These are phyloP conservation scores for Debaryomyces castellii DNA, from an alignment of 805 yeast genomes.

Conservation along the genomic window DNA sequence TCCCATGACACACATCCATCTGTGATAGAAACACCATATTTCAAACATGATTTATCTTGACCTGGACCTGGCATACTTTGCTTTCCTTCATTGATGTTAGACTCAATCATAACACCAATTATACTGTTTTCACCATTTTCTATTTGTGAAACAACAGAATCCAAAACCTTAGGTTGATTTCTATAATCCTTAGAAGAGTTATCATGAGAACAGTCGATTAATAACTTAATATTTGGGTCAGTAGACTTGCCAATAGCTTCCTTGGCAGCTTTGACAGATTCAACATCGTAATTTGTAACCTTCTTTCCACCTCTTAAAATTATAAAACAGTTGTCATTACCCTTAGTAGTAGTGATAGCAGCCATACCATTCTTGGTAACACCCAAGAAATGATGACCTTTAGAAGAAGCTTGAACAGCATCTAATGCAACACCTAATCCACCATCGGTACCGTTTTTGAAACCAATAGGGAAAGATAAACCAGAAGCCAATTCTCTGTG, in stretches of 20 bases:
- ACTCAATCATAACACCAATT: conserved; percentile 95
- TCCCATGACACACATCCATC: conserved; percentile 97
- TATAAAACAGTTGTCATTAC: conserved; percentile 91
- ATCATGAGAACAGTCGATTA: conserved; percentile 99
- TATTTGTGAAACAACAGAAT: conserved; percentile 78
- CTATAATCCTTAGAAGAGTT: conserved; percentile 91
- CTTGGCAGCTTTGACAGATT: conserved; percentile 74
- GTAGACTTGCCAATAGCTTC: conserved; percentile 49
- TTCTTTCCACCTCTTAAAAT: conserved; percentile 94
- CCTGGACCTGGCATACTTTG: conserved; percentile 68
- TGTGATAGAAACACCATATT: conserved; percentile 94
- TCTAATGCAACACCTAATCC: conserved; percentile 88
- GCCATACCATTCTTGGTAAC: conserved; percentile 97
- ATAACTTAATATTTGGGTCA: conserved; percentile 56
- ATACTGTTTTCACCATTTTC: conserved; percentile 75
- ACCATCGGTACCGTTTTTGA: conserved; percentile 99
- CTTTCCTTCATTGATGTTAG: conserved; percentile 87
- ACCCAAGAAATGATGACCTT: conserved; percentile 93
- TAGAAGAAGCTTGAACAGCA: conserved; percentile 89
- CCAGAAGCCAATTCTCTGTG: conserved; percentile 98
- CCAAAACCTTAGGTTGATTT: conserved; percentile 93
- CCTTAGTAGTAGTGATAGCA: conserved; percentile 94
- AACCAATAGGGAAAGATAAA: conserved; percentile 96
- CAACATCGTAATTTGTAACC: conserved; percentile 89
- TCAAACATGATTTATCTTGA: conserved; percentile 56